These are phyloP conservation scores for Macadamia tetraphylla DNA, from an alignment of 164 flowering plant species.

Conservation along the genomic window DNA sequence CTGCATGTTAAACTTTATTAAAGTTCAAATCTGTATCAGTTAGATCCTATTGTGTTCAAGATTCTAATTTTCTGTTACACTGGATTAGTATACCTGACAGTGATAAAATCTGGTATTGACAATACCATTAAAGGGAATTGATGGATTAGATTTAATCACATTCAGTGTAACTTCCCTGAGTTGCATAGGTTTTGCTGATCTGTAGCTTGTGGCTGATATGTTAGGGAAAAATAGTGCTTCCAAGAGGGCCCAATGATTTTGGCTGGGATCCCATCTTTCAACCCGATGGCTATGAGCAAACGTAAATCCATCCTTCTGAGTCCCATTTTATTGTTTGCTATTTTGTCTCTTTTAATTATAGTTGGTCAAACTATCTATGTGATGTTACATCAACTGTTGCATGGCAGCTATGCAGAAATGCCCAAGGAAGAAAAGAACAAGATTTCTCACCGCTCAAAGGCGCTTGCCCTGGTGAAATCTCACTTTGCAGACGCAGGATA, in stretches of 20 bases:
- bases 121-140: background rate
- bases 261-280: constrained; percentile 99
- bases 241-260: constrained; percentile 87
- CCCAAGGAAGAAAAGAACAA: constrained; percentile 81
- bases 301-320: constrained; percentile 36
- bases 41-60: background rate
- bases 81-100: too few species aligned
- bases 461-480: constrained; percentile 66
- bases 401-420: constrained; percentile 77
- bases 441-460: constrained; percentile 68
- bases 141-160: background rate
- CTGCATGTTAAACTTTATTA: too few species aligned
- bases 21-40: too few species aligned
- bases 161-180: background rate
- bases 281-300: constrained; percentile 89
- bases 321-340: background rate
- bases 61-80: background rate
- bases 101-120: too few species aligned
- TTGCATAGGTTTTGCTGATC: background rate
- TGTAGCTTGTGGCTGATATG: constrained; percentile 10
- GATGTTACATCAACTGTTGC: background rate
- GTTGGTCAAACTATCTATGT: background rate
- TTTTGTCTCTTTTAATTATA: background rate
- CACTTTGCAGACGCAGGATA: constrained; percentile 66
- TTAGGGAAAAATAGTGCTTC: constrained; percentile 84